Base-by-base conservation (phyloP, 805 yeast species). In the Sungouiella blattae region DNA sequence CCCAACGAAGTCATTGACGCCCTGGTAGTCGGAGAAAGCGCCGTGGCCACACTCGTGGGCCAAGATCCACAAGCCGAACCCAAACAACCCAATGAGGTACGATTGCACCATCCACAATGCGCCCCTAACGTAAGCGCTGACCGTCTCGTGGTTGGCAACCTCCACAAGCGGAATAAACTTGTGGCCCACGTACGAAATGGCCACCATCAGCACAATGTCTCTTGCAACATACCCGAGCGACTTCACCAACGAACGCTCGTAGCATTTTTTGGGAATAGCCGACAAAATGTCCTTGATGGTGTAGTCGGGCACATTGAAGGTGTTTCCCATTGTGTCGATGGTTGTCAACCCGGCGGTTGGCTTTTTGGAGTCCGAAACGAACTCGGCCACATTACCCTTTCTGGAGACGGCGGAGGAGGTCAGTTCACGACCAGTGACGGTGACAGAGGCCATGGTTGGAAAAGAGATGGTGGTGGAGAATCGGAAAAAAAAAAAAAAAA, bases 11-110 rank as follows among this genome's bases (percentile, higher is more conserved):
- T 77, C 80, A 49, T 77, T 77, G 34, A 77, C 65, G 49, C 54
- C 55, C 39, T 62, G 66, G 49, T 73, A 73, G 47, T 77, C 79
- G 25, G 77, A 69, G 52, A 77, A 77, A 13, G 82, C 82, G 34
- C 71, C 73, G 53, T 77, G 83, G 27, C 83, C 82, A 64, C 83
- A 77, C 58, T 76, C 81, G 53, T 76, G 82, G 30, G 80, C 80
- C 53, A 77, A 56, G 42, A 77, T 73, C 83, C 82, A 77, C 33
- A 76, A 55, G 28, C 83, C 83, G 37, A 75, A 69, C 5, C 78
- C 77, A 44, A 74, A 68, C 39, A 75, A 59, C 36, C 80, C 75
- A 44, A 65, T 58, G 40, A 53, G 39, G 45, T 56, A 60, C 28
- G 70, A 56, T 44, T 69, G 62, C 18, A 60, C 50, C 35, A 50